Evolutionary conservation across 2,329 filamentous ascomycete species (phyloP).

Genomic region (Coleophoma eucalyptorum): DNA sequence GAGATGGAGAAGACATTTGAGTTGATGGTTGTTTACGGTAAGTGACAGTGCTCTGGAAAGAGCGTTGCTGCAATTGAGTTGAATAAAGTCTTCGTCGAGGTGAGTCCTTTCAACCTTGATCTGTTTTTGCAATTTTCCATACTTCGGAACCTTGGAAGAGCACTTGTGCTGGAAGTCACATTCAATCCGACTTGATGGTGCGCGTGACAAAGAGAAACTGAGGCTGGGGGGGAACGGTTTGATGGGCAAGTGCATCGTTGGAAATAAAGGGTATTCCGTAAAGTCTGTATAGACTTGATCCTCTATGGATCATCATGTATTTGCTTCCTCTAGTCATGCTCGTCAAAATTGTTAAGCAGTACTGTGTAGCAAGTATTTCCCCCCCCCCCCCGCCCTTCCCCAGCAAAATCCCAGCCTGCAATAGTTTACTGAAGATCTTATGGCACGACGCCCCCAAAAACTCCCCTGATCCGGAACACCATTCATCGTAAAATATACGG

Average conservation of each 20-base stretch:
- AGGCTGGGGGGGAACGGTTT: not conserved
- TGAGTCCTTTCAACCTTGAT: constrained; percentile 17
- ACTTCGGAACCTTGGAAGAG: not conserved
- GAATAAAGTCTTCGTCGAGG: constrained; percentile 42
- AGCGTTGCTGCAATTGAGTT: constrained; percentile 43
- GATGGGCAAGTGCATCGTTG: not conserved
- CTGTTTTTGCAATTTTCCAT: not conserved
- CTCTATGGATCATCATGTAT: no score
- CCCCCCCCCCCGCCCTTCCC: no score
- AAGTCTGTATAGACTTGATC: no score
- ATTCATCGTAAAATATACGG: no score
- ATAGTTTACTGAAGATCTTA: no score
- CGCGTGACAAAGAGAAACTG: not conserved
- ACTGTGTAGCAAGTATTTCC: no score
- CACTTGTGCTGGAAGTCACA: not conserved
- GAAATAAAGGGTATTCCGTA: no score
- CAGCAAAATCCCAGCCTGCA: no score
- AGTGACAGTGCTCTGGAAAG: constrained; percentile 39
- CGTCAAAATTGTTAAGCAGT: no score
- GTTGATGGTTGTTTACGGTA: constrained; percentile 38
- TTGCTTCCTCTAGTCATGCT: no score
- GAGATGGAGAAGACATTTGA: constrained; percentile 35
- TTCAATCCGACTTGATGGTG: not conserved
- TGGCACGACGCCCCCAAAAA: no score
- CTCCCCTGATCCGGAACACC: no score